phyloP scores from a whole-genome alignment of 768 basidiomycete species.

The Lentinula edodes region DNA sequence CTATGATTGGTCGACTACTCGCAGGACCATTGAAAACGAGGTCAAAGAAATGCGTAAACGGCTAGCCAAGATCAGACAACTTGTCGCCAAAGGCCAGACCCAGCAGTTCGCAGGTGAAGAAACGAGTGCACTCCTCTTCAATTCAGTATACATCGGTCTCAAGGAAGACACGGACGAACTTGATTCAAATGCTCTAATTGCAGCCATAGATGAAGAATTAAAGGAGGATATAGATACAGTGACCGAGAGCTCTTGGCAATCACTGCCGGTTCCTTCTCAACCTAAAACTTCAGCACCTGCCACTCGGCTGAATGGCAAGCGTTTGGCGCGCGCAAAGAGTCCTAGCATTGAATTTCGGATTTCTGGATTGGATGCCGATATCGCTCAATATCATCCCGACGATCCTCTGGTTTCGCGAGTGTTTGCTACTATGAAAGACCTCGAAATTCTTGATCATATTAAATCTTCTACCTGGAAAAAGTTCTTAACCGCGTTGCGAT shows the following conservation, averaged over 20 bases:
- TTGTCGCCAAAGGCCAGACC: slow-evolving; percentile 85
- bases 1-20: slow-evolving; percentile 88
- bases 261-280: slow-evolving; percentile 50
- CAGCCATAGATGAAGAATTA: slow-evolving; percentile 90
- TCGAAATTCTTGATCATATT: slow-evolving; percentile 95
- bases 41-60: slow-evolving; percentile 82
- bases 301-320: slow-evolving; percentile 46
- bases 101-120: slow-evolving; percentile 73
- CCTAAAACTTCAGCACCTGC: slow-evolving; percentile 36
- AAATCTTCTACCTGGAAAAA: slow-evolving; percentile 99
- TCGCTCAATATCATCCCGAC: slow-evolving; percentile 57
- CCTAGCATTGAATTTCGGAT: slow-evolving; percentile 84
- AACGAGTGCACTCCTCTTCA: slow-evolving; percentile 78
- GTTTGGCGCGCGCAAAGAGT: slow-evolving; percentile 65
- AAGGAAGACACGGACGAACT: slow-evolving; percentile 68
- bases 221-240: slow-evolving; percentile 68
- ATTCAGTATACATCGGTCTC: slow-evolving; percentile 92
- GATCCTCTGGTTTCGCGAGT: slow-evolving; percentile 59
- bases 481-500: slow-evolving; percentile 81
- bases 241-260: slow-evolving; percentile 88
- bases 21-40: slow-evolving; percentile 82
- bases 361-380: slow-evolving; percentile 54
- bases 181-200: slow-evolving; percentile 74
- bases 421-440: slow-evolving; percentile 59
- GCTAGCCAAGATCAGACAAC: slow-evolving; percentile 84